Evolutionary conservation across 257 asterid species (phyloP), one percentile per base, ranked within the genome.

Genomic region (Hygrophila difformis): DNA sequence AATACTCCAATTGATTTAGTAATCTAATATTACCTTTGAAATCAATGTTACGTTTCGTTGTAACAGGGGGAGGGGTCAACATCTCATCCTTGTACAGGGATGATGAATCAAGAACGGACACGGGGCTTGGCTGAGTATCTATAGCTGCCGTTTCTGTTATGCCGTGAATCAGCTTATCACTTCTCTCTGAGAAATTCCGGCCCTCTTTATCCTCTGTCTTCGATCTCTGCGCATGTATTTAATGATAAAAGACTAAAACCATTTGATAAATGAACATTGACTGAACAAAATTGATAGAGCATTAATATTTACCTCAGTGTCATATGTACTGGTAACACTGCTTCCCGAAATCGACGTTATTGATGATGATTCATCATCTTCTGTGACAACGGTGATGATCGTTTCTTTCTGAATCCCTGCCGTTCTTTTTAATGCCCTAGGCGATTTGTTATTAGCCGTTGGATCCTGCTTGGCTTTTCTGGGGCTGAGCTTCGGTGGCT

Each of bases 51-150:
- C 93, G 93, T 42, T 75, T 75, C 44, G 78, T 70, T 24, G 72
- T 77, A 54, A 77, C 68, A 8, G 96, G 96, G 1, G 98, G 85
- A 8, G 93, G 87, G 20, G 93, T 84, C 9, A 74, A 57, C 0
- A 85, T 73, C 33, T 89, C 96, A 48, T 87, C 96, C 72, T 65
- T 75, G 84, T 81, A 79, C 66, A 81, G n/a, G n/a, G n/a, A 81
- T 12, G 89, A 73, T n/a, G 94, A 76, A 69, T 89, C 98, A 16
- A 89, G 87, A 58, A 89, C 94, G 9, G 98, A 89, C 40, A 89
- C 94, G 3, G 98, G 98, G 64, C 96, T 85, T 9, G 96, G 83
- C 44, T 88, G 97, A 76, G 60, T 56, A 21, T 84, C 95, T 19
- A 65, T 33, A 18, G 86, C 75, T 18, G 57, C 77, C 72, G 85